Conservation (phyloP, 495 filamentous ascomycete species). For the Corynascus novoguineensis region DNA sequence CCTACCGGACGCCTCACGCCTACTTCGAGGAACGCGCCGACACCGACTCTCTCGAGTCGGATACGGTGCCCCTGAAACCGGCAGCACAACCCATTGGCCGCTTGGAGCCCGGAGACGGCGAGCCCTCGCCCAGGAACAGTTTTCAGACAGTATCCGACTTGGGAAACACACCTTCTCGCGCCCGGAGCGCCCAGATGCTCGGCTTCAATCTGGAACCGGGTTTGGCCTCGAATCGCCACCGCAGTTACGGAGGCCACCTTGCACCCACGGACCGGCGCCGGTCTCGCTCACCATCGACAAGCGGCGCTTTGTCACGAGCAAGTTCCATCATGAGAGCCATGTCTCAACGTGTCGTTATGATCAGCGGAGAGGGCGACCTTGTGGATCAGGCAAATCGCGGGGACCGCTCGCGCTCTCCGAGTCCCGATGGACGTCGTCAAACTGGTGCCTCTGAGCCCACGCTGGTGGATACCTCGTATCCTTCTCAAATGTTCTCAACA, state of each 20-base stretch:
- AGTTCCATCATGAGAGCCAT: constrained; percentile 93
- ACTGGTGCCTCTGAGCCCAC: constrained; percentile 43
- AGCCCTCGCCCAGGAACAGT: constrained; percentile 56
- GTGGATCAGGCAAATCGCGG: constrained; percentile 69
- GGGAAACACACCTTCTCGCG: constrained; percentile 35
- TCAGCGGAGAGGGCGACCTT: constrained; percentile 77
- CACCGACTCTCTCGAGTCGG: constrained; percentile 61
- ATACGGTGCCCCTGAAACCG: constrained; percentile 60
- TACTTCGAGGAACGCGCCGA: constrained; percentile 50
- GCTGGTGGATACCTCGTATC: constrained; percentile 48
- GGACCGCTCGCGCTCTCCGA: constrained; percentile 54
- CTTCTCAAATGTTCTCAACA: constrained; percentile 40
- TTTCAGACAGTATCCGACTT: constrained; percentile 55
- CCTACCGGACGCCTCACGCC: constrained; percentile 36
- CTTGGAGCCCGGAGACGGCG: constrained; percentile 40
- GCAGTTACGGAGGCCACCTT: constrained; percentile 46
- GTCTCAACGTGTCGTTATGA: constrained; percentile 94
- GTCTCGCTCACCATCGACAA: constrained; percentile 55
- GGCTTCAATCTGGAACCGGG: constrained; percentile 51
- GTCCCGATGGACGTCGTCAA: constrained; percentile 33
- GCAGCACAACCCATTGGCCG: constrained; percentile 62
- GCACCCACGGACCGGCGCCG: constrained; percentile 40
- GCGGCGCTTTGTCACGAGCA: constrained; percentile 65
- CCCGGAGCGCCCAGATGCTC: constrained; percentile 42
- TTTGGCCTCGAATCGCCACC: constrained; percentile 34